Percentiles rank a stretch among this genome's conserved stretches.
phyloP scores from a whole-genome alignment of 23 red algal species.

The Chondrus crispus region DNA sequence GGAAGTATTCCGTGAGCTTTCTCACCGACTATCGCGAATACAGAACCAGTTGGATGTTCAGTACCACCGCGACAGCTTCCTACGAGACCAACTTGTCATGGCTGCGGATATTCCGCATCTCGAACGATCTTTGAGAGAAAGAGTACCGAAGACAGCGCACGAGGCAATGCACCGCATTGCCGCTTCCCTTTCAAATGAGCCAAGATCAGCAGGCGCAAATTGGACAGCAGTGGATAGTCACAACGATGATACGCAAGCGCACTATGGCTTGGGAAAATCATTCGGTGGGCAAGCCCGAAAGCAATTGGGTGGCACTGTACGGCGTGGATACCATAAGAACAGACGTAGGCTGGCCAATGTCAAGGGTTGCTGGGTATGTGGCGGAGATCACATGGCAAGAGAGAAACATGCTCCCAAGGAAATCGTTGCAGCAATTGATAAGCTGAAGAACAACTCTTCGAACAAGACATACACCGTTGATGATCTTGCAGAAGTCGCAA shows the following conservation, averaged over 20 bases:
- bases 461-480: not conserved
- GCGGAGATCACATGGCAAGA: not conserved
- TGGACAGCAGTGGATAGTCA: not conserved
- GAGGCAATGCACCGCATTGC: not conserved
- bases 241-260: not conserved
- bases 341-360: not conserved
- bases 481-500: not conserved
- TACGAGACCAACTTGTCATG: not conserved
- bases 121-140: not conserved
- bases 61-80: not conserved
- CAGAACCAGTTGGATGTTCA: not conserved
- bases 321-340: not conserved
- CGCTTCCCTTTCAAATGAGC: not conserved
- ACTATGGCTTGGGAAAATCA: not conserved
- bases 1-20: not conserved
- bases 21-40: not conserved
- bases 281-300: not conserved
- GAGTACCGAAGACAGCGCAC: not conserved
- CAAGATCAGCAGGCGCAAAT: not conserved
- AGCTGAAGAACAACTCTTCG: not conserved
- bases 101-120: not conserved
- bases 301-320: not conserved
- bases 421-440: not conserved
- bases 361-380: not conserved
- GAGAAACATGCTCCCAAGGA: not conserved